Base-by-base conservation (phyloP, 2,329 filamentous ascomycete species). In the Neofusicoccum ribis region DNA sequence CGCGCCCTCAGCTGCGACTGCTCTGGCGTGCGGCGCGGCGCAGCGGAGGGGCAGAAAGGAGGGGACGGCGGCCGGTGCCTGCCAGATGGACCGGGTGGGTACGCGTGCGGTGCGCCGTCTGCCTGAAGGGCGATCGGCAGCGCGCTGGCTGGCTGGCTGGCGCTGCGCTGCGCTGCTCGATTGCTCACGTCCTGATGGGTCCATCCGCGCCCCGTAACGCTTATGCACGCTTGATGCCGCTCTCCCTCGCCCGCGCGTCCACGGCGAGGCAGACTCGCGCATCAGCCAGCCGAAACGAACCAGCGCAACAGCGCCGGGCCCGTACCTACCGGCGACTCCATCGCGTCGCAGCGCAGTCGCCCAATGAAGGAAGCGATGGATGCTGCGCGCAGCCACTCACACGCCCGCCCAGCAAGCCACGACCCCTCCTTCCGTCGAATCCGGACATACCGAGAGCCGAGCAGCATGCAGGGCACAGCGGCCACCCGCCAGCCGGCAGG, bases 161-260 rank as follows among this genome's bases (percentile, higher is more conserved):
- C 27, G 27, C 5, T 31, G 27, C 27, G 27, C 27, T 31, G 27
- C 27, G 27, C 27, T 31, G 27, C 27, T 7, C 27, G 27, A 31
- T 31, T 31, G 27, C 27, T 31, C 27, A 31, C 27, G 27, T 31
- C 27, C 27, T 31, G 37, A 47, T 36, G 41, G 50, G 50, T 39
- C 50, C 20, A 14, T 39, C 50, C 20, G 37, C 12, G 54, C 54
- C 37, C 56, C 56, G 31, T 60, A 46, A 60, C 50, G 43, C 56
- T 60, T 60, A 60, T 60, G 56, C 56, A 60, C 41, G 56, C 41
- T 36, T 37, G 56, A 60, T 60, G 56, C 54, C 41, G 54, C 54
- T 59, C 54, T 59, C 23, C 41, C 41, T 60, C 54, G 41, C 41
- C 41, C 27, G 41, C 54, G 41, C 54, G 54, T 36, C 56, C n/a